phyloP scores from a whole-genome alignment of 2,329 filamentous ascomycete species.

The Aulographum hederae region DNA sequence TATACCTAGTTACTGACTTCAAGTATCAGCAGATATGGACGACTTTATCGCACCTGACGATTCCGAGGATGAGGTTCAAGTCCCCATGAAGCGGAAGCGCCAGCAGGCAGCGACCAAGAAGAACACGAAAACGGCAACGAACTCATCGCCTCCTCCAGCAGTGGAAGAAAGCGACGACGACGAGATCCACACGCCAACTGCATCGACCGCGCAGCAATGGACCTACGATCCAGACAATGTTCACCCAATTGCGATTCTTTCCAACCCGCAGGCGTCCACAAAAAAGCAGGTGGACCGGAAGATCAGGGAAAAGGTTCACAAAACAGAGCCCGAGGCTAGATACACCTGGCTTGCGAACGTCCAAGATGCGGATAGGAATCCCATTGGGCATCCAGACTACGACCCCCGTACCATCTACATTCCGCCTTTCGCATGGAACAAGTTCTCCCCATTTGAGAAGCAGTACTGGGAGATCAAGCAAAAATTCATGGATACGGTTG shows the following conservation, averaged over 20 bases:
- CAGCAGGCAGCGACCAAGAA: conserved; percentile 26
- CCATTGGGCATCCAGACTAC: conserved; percentile 66
- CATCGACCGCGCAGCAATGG: conserved; percentile 72
- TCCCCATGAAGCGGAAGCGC: conserved; percentile 53
- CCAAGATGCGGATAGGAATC: conserved; percentile 66
- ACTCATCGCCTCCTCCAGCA: conserved; percentile 26
- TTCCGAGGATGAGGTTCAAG: conserved; percentile 47
- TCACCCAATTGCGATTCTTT: conserved; percentile 19
- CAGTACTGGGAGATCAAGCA: conserved; percentile 99
- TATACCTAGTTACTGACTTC: conserved; percentile 5
- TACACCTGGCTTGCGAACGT: conserved; percentile 84
- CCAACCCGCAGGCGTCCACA: not conserved
- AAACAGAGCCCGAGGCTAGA: conserved; percentile 65
- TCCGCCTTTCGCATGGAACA: conserved; percentile 58
- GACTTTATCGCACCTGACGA: conserved; percentile 83
- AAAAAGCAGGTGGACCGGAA: not conserved
- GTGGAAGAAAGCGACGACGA: conserved; percentile 29
- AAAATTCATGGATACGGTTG: conserved; percentile 91
- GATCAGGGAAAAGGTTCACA: conserved; percentile 48
- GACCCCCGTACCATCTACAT: conserved; percentile 85
- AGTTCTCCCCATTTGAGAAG: conserved; percentile 88
- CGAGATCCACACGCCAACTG: conserved; percentile 33
- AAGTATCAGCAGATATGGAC: conserved; percentile 45
- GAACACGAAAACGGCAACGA: conserved; percentile 28
- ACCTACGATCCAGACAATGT: conserved; percentile 46